phyloP scores from a whole-genome alignment of 495 filamentous ascomycete genomes.

The Amniculicola lignicola region DNA sequence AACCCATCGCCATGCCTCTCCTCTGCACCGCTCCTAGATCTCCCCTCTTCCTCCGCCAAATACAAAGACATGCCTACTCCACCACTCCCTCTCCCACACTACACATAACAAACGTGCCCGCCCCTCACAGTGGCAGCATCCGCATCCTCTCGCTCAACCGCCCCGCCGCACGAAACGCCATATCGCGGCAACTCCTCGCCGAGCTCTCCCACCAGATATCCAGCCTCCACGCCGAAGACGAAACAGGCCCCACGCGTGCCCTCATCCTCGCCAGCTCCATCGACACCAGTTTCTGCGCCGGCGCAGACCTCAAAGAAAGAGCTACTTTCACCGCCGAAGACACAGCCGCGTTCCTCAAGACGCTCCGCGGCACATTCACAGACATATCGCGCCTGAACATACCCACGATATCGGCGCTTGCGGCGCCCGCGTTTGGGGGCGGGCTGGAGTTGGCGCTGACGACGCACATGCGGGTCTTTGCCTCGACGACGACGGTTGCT shows the following conservation, averaged over 20 bases:
- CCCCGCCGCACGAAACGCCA: slow-evolving; percentile 80
- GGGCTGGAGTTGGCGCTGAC: slow-evolving; percentile 86
- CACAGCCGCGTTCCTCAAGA: slow-evolving; percentile 68
- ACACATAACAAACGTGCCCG: slow-evolving; percentile 66
- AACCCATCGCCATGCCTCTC: not conserved
- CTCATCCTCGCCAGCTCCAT: slow-evolving; percentile 74
- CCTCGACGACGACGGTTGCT: slow-evolving; percentile 67
- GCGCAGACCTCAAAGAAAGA: slow-evolving; percentile 90
- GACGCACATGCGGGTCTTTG: slow-evolving; percentile 81
- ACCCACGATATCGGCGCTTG: slow-evolving; percentile 83
- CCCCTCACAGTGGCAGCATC: slow-evolving; percentile 79
- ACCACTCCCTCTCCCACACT: slow-evolving; percentile 53
- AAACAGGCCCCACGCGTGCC: slow-evolving; percentile 64
- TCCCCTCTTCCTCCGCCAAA: not conserved
- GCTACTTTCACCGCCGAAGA: slow-evolving; percentile 68
- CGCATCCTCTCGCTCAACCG: slow-evolving; percentile 83
- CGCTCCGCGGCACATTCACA: slow-evolving; percentile 69
- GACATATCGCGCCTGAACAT: slow-evolving; percentile 68
- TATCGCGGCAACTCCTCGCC: slow-evolving; percentile 72
- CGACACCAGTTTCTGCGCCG: slow-evolving; percentile 84
- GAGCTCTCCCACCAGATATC: slow-evolving; percentile 67
- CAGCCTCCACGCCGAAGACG: slow-evolving; percentile 64
- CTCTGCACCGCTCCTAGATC: not conserved
- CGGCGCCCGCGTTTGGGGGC: slow-evolving; percentile 79
- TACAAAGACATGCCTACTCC: slow-evolving; percentile 33